Evolutionary conservation across 192 early-diverging fungal species (phyloP), one percentile per base, ranked within the genome.

Genomic region (Kappamyces sp.): DNA sequence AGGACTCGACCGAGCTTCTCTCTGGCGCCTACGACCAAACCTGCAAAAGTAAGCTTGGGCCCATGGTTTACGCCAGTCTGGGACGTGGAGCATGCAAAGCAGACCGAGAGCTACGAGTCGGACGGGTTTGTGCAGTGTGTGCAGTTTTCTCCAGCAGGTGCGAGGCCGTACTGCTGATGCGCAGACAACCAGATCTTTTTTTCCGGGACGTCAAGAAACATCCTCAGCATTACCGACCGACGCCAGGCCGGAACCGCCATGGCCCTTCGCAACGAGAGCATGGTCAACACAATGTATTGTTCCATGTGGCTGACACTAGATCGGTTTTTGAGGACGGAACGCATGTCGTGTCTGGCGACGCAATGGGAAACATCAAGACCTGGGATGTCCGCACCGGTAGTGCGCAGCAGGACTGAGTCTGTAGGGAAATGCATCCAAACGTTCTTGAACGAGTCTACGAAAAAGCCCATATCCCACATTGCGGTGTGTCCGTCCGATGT

Each of bases 121-220:
- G 85, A 91, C 38, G 91, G 91, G 0, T 91, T 91, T 79, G 87
- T 93, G 10, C 89, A 91, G 60, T 91, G 87, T 67, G 87, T 93
- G 2, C 73, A 73, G 53, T 90, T 85, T 66, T 78, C 85, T 65
- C 85, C 82, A 9, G 64, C 71, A 67, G 88, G 90, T 83, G 79
- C 62, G 51, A 63, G 12, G 49, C 5, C 42, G 2, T n/a, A 54
- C 62, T 44, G 75, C 13, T 13, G 40, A 39, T 46, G 3, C 51
- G 10, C 63, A 88, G 88, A 91, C 74, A 74, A 82, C 13, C 69
- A 78, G 59, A 66, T 90, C 8, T 93, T 90, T 63, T 87, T 85
- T 60, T 77, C 66, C 55, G 90, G 90, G 10, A 89, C 90, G 23
- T 86, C 88, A 3, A 74, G 88, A 5, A 90, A 90, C 50, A 51